Base-by-base conservation (phyloP, 352 stramenopile species). In the Pythium scleroteichum region DNA sequence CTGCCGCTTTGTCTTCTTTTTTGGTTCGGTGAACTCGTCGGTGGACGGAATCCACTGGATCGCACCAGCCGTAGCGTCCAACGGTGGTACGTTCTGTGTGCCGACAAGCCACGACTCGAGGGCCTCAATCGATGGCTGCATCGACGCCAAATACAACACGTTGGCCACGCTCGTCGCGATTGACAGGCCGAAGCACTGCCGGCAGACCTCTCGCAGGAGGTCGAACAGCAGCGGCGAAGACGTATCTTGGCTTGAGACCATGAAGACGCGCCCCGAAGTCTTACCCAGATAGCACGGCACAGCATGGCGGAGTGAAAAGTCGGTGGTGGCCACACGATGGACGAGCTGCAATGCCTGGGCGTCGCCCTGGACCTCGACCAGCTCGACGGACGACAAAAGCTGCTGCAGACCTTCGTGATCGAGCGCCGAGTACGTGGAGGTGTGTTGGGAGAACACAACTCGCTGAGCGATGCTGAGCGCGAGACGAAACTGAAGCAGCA, bases 101-200 rank as follows among this genome's bases (percentile, higher is more conserved):
- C 73, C 56, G n/a, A 66, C 59, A n/a, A 93, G 62, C 82, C 82
- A 93, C 22, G 67, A 56, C 51, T 92, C 82, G 47, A 75, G 53
- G 23, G 59, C 39, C 1, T 63, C 26, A 0, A 27, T 26, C 16
- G 33, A 72, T 5, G 63, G 62, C 51, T 93, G 84, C 54, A 93
- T 64, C 39, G 80, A 85, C 32, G 82, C 78, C 32, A 93, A 72
- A 53, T 90, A 93, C 48, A 90, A 41, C 23, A 93, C 53, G 50
- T 93, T 93, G 12, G 82, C 76, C 5, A 90, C 65, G 27, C 59
- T 82, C 10, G 79, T 65, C 3, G 79, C 79, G 17, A 84, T 66
- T 44, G 69, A 53, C 0, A 39, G 23, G 19, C 77, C 76, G 27
- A 93, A 77, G 23, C 82, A 73, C 57, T 85, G 87, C 5, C 70